Conservation (phyloP, 2,329 filamentous ascomycete species). For the Phialophora expanda region DNA sequence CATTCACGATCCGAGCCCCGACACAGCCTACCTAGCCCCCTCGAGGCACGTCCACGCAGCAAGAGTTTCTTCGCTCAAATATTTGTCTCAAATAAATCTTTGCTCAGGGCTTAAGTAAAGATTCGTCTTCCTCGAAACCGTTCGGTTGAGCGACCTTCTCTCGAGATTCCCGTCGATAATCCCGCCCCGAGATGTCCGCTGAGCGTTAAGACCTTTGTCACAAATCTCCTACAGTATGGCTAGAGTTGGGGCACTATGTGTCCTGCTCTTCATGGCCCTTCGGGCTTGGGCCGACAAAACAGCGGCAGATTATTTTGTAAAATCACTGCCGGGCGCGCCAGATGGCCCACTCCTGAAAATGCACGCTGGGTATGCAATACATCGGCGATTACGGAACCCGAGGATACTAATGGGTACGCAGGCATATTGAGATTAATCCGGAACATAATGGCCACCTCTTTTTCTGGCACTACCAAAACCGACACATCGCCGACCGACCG, state of each 20-base stretch:
- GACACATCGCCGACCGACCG: constrained; percentile 89
- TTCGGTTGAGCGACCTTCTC: background rate
- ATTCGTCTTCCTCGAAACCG: background rate
- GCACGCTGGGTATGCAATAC: constrained; percentile 83
- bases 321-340: constrained; percentile 81
- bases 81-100: background rate
- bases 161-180: background rate
- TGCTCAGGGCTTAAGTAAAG: background rate
- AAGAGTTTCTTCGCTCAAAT: background rate
- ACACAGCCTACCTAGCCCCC: background rate
- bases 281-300: constrained; percentile 56
- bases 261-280: constrained; percentile 16
- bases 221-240: constrained; percentile 22
- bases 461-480: constrained; percentile 98
- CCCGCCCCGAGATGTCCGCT: constrained; percentile 28
- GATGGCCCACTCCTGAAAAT: constrained; percentile 83
- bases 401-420: constrained; percentile 47
- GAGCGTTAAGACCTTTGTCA: constrained; percentile 19
- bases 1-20: background rate
- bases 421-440: constrained; percentile 87
- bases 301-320: constrained; percentile 88
- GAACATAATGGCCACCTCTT: constrained; percentile 91
- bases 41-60: background rate
- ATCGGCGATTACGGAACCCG: background rate
- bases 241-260: constrained; percentile 24